These are phyloP conservation scores for Ganoderma multipileum DNA, from an alignment of 1,284 basidiomycete species.

Conservation along the genomic window DNA sequence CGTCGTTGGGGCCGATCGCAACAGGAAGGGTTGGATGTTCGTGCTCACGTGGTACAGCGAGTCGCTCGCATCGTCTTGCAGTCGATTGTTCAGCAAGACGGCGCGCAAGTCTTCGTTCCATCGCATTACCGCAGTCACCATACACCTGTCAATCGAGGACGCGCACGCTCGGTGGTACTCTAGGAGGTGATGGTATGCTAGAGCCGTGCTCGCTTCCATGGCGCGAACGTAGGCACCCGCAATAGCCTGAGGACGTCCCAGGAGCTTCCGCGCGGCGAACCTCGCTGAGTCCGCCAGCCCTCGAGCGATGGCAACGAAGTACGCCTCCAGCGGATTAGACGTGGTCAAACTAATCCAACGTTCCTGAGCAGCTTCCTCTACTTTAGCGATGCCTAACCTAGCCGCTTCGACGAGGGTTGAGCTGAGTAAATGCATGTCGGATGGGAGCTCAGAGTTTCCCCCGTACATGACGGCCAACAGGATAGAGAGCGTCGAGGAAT, in stretches of 20 bases:
- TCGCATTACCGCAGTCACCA: neutral
- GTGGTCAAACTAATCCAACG: neutral
- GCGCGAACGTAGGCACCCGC: neutral
- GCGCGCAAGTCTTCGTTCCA: neutral
- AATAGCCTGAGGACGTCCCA: neutral
- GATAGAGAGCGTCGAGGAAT: neutral
- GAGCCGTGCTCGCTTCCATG: conserved; percentile 3
- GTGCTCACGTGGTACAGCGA: no score
- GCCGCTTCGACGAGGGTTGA: neutral
- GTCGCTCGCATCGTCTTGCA: no score
- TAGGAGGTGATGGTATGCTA: conserved; percentile 6
- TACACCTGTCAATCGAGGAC: neutral
- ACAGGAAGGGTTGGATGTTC: neutral
- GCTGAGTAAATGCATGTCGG: neutral
- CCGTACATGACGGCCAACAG: neutral
- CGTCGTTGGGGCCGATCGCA: neutral
- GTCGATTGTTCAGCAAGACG: no score
- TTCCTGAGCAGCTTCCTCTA: neutral
- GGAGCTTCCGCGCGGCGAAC: neutral
- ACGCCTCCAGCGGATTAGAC: neutral
- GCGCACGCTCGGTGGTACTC: conserved; percentile 6
- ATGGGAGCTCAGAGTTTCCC: neutral
- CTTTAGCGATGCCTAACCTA: conserved; percentile 7
- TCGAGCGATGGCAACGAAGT: neutral
- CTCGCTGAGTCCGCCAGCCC: neutral